Conservation (phyloP, 306 rosid species). For the Malus sylvestris region DNA sequence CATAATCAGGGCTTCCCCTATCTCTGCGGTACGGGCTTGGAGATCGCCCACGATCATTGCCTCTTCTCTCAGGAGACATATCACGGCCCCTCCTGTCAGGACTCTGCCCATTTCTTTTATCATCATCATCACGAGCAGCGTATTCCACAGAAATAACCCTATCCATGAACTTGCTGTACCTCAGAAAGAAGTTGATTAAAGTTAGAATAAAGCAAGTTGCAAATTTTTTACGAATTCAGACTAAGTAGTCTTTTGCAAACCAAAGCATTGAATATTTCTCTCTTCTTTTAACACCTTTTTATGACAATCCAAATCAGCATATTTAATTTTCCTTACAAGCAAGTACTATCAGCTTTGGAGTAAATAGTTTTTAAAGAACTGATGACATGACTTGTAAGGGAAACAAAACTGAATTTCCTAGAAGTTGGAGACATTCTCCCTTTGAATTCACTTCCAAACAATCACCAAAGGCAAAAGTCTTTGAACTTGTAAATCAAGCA, state of each 20-base stretch:
- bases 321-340: background rate
- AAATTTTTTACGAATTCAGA: background rate
- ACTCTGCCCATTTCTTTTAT: slow-evolving; percentile 56
- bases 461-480: background rate
- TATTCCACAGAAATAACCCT: slow-evolving; percentile 76
- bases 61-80: slow-evolving; percentile 55
- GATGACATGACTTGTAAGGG: background rate
- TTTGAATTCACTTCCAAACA: background rate
- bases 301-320: background rate
- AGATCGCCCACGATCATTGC: slow-evolving; percentile 61
- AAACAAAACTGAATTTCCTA: background rate
- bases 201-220: background rate
- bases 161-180: slow-evolving; percentile 74
- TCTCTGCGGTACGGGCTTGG: slow-evolving; percentile 68
- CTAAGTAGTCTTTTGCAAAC: background rate
- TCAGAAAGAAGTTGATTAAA: slow-evolving; percentile 15
- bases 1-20: slow-evolving; percentile 80
- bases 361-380: background rate
- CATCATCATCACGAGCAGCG: slow-evolving; percentile 80
- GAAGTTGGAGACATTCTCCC: background rate
- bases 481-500: background rate
- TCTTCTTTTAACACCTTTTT: background rate
- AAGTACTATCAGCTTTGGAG: background rate
- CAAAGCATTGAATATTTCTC: background rate
- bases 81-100: slow-evolving; percentile 75